Conservation (phyloP, 1,284 basidiomycete genomes). For the Rhizoctonia solani region DNA sequence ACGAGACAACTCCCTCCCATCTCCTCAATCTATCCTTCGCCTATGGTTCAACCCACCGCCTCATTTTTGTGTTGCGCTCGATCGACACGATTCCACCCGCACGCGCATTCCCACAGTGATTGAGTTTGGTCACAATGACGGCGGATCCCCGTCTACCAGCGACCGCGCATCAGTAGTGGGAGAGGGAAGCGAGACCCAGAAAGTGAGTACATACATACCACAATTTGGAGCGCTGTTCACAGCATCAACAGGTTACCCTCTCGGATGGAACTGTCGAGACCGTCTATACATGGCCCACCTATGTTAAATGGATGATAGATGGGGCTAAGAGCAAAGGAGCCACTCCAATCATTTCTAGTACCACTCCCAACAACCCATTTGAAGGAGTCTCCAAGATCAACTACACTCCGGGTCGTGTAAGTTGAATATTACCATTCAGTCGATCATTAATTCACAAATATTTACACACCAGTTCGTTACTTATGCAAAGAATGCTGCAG, state of each 20-base stretch:
- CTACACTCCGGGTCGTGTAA: slow-evolving; percentile 45
- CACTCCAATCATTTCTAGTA: slow-evolving; percentile 54
- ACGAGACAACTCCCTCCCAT: too few relatives aligned
- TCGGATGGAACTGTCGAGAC: slow-evolving; percentile 21
- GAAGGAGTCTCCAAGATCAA: slow-evolving; percentile 45
- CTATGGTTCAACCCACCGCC: not conserved
- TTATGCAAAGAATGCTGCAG: slow-evolving; percentile 52
- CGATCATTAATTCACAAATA: not conserved
- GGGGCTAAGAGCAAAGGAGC: slow-evolving; percentile 50
- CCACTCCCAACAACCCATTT: slow-evolving; percentile 56
- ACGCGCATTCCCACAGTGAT: slow-evolving; percentile 9
- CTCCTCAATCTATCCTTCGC: too few relatives aligned
- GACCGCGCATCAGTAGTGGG: slow-evolving; percentile 17
- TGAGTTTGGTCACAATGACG: slow-evolving; percentile 37
- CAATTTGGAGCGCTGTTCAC: not conserved
- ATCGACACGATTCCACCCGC: not conserved
- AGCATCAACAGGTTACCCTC: not conserved
- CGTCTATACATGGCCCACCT: slow-evolving; percentile 30
- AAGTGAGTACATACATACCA: not conserved
- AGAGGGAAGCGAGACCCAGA: slow-evolving; percentile 7
- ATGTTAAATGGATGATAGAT: slow-evolving; percentile 37
- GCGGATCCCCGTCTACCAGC: slow-evolving; percentile 22
- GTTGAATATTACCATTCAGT: not conserved
- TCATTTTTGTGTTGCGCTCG: too few relatives aligned
- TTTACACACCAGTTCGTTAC: slow-evolving; percentile 47